Evolutionary conservation across 2,329 filamentous ascomycete genomes (phyloP).

Genomic region (Pseudogymnoascus sp.): DNA sequence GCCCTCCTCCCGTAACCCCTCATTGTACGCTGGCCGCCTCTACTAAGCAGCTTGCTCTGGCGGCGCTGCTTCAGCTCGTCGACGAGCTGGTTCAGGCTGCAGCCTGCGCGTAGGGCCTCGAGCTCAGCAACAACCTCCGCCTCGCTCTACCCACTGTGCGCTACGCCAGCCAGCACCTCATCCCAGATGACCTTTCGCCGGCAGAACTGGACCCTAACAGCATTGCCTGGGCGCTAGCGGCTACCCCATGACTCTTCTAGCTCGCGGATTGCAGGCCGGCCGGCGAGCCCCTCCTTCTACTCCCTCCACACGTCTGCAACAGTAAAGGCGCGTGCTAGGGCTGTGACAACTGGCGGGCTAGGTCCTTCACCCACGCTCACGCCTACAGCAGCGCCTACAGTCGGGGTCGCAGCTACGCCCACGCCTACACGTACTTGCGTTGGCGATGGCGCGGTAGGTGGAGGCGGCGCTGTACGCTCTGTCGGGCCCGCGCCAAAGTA

Average conservation of each 20-base stretch:
- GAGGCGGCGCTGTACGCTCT: no score
- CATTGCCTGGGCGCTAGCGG: not conserved
- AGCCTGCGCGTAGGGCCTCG: not conserved
- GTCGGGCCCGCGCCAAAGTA: no score
- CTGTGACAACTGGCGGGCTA: not conserved
- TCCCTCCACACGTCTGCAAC: constrained; percentile 11
- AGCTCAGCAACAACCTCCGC: constrained; percentile 7
- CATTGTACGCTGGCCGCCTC: no score
- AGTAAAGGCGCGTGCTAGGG: not conserved
- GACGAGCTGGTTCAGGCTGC: constrained; percentile 6
- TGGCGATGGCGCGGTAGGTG: no score
- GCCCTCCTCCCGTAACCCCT: no score
- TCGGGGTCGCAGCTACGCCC: no score
- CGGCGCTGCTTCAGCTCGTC: no score
- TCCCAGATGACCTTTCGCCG: constrained; percentile 11
- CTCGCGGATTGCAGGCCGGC: not conserved
- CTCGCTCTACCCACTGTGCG: not conserved
- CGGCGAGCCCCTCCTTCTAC: constrained; percentile 10
- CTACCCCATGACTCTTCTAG: constrained; percentile 10
- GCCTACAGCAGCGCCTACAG: no score
- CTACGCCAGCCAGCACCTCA: not conserved
- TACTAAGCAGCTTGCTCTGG: no score
- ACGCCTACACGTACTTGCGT: no score
- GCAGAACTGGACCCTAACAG: not conserved
- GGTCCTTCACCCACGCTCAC: no score